Evolutionary conservation across 495 filamentous ascomycete genomes (phyloP).

Genomic region (Parmelia sp.): DNA sequence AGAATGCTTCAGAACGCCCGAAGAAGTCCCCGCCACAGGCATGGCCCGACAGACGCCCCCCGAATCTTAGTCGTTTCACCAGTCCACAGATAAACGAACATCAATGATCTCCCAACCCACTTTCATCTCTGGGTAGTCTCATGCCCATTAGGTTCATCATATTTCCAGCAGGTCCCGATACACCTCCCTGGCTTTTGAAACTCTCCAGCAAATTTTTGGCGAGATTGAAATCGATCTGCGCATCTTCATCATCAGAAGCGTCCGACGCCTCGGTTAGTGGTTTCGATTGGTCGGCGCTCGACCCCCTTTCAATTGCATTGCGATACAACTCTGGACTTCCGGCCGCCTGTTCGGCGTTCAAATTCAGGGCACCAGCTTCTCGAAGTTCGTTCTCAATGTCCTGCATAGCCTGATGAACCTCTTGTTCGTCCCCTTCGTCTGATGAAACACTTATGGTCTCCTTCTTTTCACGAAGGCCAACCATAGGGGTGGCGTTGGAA

Average conservation of each 20-base stretch:
- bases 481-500: not conserved
- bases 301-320: slow-evolving; percentile 28
- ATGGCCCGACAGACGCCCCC: slow-evolving; percentile 8
- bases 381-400: slow-evolving; percentile 79
- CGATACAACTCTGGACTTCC: slow-evolving; percentile 8
- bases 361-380: slow-evolving; percentile 64
- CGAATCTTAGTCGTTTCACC: not conserved
- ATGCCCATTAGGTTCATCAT: slow-evolving; percentile 80
- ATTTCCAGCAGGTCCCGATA: slow-evolving; percentile 79
- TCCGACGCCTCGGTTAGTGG: slow-evolving; percentile 25
- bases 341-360: slow-evolving; percentile 28
- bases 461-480: not conserved
- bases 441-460: not conserved
- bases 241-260: slow-evolving; percentile 37
- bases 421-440: slow-evolving; percentile 56
- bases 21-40: not conserved
- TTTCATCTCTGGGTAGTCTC: slow-evolving; percentile 23
- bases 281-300: slow-evolving; percentile 13
- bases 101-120: not conserved
- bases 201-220: slow-evolving; percentile 88
- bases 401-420: slow-evolving; percentile 64
- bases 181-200: slow-evolving; percentile 80
- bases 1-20: not conserved
- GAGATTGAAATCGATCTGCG: slow-evolving; percentile 77
- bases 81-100: not conserved